Conservation (phyloP, 805 yeast genomes). For the Hanseniaspora mollemarum region DNA sequence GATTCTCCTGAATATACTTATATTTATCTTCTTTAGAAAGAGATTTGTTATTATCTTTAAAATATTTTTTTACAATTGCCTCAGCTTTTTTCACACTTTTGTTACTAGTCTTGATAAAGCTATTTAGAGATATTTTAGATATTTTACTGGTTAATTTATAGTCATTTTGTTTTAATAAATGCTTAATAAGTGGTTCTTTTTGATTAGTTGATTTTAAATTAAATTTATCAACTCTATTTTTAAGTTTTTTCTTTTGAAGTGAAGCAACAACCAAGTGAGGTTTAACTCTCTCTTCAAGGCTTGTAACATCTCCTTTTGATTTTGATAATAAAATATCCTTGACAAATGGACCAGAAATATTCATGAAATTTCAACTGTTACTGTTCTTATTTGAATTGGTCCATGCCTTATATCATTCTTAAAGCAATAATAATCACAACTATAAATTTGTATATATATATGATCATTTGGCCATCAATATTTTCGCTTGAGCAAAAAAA, state of each 20-base stretch:
- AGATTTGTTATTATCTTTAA: neutral
- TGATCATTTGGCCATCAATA: too few species aligned
- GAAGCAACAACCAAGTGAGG: slow-evolving; percentile 28
- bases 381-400: too few species aligned
- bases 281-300: slow-evolving; percentile 26
- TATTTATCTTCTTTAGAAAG: slow-evolving; percentile 20
- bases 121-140: slow-evolving; percentile 26
- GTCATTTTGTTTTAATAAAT: slow-evolving; percentile 19
- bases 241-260: slow-evolving; percentile 23
- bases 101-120: slow-evolving; percentile 17
- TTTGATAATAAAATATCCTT: slow-evolving; percentile 5
- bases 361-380: too few species aligned
- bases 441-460: too few species aligned
- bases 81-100: slow-evolving; percentile 23
- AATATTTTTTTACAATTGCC: slow-evolving; percentile 22
- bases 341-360: neutral
- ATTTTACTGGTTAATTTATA: slow-evolving; percentile 25
- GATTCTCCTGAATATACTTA: slow-evolving; percentile 21
- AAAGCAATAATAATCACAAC: too few species aligned
- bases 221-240: slow-evolving; percentile 9
- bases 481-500: too few species aligned
- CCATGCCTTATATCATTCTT: too few species aligned
- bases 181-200: slow-evolving; percentile 14
- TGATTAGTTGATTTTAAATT: slow-evolving; percentile 16
- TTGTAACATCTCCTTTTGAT: neutral